Percentiles rank a stretch among this genome's conserved stretches.
phyloP scores from a whole-genome alignment of 768 basidiomycete genomes.

The Collybia mongolica region DNA sequence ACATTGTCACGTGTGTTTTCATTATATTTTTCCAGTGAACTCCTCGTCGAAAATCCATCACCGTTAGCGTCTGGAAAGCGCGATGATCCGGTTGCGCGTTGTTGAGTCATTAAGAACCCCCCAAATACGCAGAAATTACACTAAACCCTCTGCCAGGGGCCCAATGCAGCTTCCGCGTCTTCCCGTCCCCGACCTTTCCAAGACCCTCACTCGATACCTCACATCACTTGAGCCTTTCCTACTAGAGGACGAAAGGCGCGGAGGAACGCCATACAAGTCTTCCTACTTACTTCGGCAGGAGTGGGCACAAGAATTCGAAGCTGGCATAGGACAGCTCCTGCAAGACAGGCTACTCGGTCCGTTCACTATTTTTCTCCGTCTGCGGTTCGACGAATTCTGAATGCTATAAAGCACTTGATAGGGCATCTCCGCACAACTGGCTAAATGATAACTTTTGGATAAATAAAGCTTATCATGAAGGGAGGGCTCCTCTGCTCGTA shows the following conservation, averaged over 20 bases:
- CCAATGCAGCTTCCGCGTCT: slow-evolving; percentile 52
- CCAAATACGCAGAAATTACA: slow-evolving; percentile 18
- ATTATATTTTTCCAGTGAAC: background rate
- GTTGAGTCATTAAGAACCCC: slow-evolving; percentile 8
- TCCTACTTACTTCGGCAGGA: slow-evolving; percentile 55
- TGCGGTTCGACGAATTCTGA: slow-evolving; percentile 12
- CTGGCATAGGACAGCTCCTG: slow-evolving; percentile 62
- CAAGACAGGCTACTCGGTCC: slow-evolving; percentile 76
- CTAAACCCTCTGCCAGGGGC: slow-evolving; percentile 10
- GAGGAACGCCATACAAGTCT: slow-evolving; percentile 47
- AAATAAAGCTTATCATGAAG: slow-evolving; percentile 84
- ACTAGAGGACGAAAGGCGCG: slow-evolving; percentile 66
- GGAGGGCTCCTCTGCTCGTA: slow-evolving; percentile 79
- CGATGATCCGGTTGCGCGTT: slow-evolving; percentile 15
- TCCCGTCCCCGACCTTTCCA: slow-evolving; percentile 77
- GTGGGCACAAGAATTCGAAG: slow-evolving; percentile 69
- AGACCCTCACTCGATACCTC: slow-evolving; percentile 77
- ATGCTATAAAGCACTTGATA: slow-evolving; percentile 66
- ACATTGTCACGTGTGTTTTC: slow-evolving; percentile 18
- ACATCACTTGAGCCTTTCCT: slow-evolving; percentile 78
- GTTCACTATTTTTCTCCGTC: slow-evolving; percentile 18
- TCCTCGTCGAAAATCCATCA: background rate
- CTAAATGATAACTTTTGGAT: slow-evolving; percentile 93
- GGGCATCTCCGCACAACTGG: slow-evolving; percentile 86
- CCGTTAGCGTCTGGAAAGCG: background rate